A percentile compares a stretch with the other conserved stretches of the same genome.
phyloP scores from a whole-genome alignment of 352 stramenopile species.

The Pythium rishiriense region DNA sequence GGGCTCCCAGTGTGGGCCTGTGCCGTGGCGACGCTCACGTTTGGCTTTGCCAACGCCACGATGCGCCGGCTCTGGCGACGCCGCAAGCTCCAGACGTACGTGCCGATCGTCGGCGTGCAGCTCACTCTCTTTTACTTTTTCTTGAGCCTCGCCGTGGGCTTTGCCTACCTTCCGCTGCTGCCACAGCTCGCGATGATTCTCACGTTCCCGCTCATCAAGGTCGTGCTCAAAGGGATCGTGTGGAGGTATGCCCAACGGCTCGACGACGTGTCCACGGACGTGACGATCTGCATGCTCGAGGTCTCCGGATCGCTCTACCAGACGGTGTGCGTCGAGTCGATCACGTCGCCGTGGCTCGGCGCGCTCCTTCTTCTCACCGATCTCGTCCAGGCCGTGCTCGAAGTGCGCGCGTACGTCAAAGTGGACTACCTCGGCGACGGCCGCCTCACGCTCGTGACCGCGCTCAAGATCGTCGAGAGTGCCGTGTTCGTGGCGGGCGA shows the following conservation, averaged over 20 bases:
- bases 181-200: slow-evolving; percentile 31
- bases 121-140: slow-evolving; percentile 20
- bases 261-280: slow-evolving; percentile 37
- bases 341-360: neutral
- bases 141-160: slow-evolving; percentile 26
- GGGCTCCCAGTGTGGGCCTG: slow-evolving; percentile 5
- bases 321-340: slow-evolving; percentile 30
- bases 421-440: slow-evolving; percentile 20
- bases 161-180: slow-evolving; percentile 21
- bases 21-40: slow-evolving; percentile 2
- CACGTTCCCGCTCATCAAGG: slow-evolving; percentile 28
- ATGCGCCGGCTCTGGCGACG: slow-evolving; percentile 9
- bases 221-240: slow-evolving; percentile 24
- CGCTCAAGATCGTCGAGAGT: slow-evolving; percentile 22
- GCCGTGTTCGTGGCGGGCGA: neutral
- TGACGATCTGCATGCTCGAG: slow-evolving; percentile 41
- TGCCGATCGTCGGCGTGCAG: slow-evolving; percentile 10
- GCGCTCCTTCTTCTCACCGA: neutral
- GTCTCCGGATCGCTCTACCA: slow-evolving; percentile 35
- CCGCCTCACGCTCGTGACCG: slow-evolving; percentile 9
- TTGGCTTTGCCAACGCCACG: neutral
- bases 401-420: too few species aligned
- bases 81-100: slow-evolving; percentile 9
- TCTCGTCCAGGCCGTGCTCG: slow-evolving; percentile 10
- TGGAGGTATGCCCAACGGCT: slow-evolving; percentile 35